These are phyloP conservation scores for Eragrostis tef DNA, from an alignment of 202 grass and related monocot genomes.

Conservation along the genomic window DNA sequence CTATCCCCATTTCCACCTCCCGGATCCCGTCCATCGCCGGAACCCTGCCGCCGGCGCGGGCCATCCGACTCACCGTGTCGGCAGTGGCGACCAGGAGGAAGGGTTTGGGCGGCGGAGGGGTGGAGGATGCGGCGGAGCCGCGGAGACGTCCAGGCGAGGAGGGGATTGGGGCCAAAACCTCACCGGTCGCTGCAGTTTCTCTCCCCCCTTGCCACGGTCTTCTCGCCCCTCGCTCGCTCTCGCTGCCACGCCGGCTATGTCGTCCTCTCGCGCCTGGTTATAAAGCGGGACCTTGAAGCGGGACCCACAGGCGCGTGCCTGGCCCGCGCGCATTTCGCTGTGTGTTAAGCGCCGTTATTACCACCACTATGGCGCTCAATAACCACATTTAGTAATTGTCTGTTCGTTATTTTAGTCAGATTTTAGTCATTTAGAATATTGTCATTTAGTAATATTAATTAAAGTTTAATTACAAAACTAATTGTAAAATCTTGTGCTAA, in stretches of 20 bases:
- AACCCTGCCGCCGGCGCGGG: constrained; percentile 32
- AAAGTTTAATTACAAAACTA: too few species aligned
- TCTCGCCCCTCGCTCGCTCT: background rate
- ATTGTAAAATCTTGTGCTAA: too few species aligned
- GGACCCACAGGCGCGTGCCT: background rate
- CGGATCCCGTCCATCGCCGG: constrained; percentile 22
- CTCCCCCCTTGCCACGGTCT: background rate
- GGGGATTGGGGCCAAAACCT: constrained; percentile 45
- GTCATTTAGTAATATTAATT: too few species aligned
- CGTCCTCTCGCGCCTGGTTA: background rate
- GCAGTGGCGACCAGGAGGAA: background rate
- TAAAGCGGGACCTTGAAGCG: background rate
- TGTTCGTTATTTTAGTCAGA: too few species aligned
- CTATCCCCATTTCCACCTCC: constrained; percentile 23
- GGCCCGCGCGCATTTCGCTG: background rate
- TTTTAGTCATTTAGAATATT: too few species aligned
- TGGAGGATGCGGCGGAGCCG: constrained; percentile 26
- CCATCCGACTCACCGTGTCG: constrained; percentile 16
- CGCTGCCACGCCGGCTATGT: background rate
- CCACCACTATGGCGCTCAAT: too few species aligned
- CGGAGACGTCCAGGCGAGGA: background rate
- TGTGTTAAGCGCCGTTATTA: background rate
- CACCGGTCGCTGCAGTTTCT: constrained; percentile 34
- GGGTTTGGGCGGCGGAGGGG: background rate
- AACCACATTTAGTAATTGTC: background rate